Conservation (phyloP, 768 basidiomycete species). For the Rossbeevera mucosa region DNA sequence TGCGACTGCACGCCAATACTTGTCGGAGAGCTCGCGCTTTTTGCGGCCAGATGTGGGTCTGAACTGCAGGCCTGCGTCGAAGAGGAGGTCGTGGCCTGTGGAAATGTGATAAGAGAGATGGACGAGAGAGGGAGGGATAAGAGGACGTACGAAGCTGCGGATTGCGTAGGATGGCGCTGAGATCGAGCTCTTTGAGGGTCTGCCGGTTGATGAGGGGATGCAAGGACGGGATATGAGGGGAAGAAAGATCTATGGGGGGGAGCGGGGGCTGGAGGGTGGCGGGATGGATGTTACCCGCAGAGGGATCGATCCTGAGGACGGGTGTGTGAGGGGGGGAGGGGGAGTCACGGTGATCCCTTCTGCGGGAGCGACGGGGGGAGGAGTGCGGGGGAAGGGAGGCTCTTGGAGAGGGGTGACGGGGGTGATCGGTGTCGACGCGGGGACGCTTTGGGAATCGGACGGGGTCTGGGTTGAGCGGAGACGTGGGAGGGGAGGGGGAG, state of each 20-base stretch:
- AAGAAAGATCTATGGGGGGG: conserved; percentile 37
- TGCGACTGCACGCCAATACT: conserved; percentile 80
- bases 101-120: conserved; percentile 3
- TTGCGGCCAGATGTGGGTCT: conserved; percentile 70
- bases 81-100: conserved; percentile 83
- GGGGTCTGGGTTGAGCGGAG: conserved; percentile 37
- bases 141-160: conserved; percentile 78
- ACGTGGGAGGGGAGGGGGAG: conserved; percentile 31
- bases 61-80: conserved; percentile 81
- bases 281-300: conserved; percentile 24
- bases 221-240: conserved; percentile 60
- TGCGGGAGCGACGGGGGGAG: conserved; percentile 30
- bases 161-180: conserved; percentile 81
- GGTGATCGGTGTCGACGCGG: conserved; percentile 25
- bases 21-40: conserved; percentile 67
- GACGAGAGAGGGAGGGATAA: not conserved
- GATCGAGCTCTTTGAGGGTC: conserved; percentile 80
- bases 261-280: conserved; percentile 26
- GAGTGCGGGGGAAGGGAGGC: conserved; percentile 20
- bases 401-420: conserved; percentile 14
- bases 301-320: conserved; percentile 25
- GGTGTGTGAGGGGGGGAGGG: conserved; percentile 19
- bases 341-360: conserved; percentile 28
- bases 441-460: conserved; percentile 27
- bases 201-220: conserved; percentile 77